Conservation (phyloP, 75 land plant species). For the Pinus tabuliformis region DNA sequence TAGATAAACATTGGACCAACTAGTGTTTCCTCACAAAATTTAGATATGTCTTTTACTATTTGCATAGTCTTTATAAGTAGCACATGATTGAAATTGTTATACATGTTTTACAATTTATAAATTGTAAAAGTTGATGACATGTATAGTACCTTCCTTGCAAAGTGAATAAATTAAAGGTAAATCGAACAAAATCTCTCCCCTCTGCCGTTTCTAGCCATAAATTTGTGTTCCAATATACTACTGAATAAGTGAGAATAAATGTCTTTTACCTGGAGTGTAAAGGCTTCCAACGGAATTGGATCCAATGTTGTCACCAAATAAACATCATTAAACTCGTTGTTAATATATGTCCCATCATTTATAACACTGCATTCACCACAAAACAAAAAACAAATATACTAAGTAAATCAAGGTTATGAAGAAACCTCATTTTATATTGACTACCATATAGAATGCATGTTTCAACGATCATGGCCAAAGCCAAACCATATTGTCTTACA, state of each 20-base stretch:
- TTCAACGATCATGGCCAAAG: not conserved
- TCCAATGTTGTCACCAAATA: conserved; percentile 78
- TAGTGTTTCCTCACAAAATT: no score
- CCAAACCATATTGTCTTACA: not conserved
- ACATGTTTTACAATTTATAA: not conserved
- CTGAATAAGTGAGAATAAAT: not conserved
- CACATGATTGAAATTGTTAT: not conserved
- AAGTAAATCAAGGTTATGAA: not conserved
- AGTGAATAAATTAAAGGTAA: not conserved
- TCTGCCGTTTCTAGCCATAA: not conserved
- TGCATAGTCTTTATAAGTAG: not conserved
- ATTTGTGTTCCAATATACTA: not conserved
- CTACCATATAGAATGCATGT: not conserved
- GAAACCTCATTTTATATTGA: not conserved
- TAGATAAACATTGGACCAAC: no score
- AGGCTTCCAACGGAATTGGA: conserved; percentile 86
- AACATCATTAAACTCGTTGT: conserved; percentile 89
- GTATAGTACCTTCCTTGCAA: not conserved
- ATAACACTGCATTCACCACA: conserved; percentile 50
- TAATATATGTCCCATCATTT: conserved; percentile 81
- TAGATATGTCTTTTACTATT: not conserved
- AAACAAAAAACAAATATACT: not conserved
- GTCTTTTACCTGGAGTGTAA: conserved; percentile 78
- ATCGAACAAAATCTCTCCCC: not conserved
- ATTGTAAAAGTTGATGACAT: not conserved